phyloP scores from a whole-genome alignment of 164 flowering plant species.

The Dillenia suffruticosa region DNA sequence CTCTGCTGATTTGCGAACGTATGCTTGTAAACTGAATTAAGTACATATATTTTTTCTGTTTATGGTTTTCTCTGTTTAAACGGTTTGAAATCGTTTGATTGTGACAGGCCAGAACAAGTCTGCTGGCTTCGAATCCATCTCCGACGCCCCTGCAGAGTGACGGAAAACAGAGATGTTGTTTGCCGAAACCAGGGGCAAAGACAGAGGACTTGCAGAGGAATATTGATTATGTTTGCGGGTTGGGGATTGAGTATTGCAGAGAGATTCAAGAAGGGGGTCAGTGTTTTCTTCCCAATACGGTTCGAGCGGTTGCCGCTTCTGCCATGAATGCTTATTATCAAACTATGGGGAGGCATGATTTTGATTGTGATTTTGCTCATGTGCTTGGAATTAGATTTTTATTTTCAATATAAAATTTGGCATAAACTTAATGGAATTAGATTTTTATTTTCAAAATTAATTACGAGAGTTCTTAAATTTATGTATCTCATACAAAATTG shows the following conservation, averaged over 20 bases:
- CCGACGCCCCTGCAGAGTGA: constrained; percentile 14
- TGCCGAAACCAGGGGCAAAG: constrained; percentile 40
- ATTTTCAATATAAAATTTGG: no score
- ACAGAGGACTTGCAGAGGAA: constrained; percentile 41
- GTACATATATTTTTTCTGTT: no score
- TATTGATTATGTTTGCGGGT: constrained; percentile 67
- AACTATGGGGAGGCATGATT: constrained; percentile 29
- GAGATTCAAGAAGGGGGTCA: constrained; percentile 44
- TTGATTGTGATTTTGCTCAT: constrained; percentile 48
- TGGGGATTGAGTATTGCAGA: constrained; percentile 41
- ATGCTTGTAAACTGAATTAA: no score
- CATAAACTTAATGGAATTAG: no score
- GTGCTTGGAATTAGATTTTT: no score
- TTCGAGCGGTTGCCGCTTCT: constrained; percentile 61
- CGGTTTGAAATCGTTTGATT: constrained; percentile 3
- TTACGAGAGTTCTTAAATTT: no score
- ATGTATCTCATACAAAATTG: no score
- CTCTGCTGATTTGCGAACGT: no score
- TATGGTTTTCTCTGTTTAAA: no score
- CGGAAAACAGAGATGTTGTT: constrained; percentile 40
- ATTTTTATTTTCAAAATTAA: no score
- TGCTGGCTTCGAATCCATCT: constrained; percentile 32
- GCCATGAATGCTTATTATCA: constrained; percentile 73
- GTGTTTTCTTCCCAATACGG: constrained; percentile 54
- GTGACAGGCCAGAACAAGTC: constrained; percentile 39